Evolutionary conservation across 306 rosid genomes (phyloP), one percentile per base, ranked within the genome.

Genomic region (Begonia masoniana): DNA sequence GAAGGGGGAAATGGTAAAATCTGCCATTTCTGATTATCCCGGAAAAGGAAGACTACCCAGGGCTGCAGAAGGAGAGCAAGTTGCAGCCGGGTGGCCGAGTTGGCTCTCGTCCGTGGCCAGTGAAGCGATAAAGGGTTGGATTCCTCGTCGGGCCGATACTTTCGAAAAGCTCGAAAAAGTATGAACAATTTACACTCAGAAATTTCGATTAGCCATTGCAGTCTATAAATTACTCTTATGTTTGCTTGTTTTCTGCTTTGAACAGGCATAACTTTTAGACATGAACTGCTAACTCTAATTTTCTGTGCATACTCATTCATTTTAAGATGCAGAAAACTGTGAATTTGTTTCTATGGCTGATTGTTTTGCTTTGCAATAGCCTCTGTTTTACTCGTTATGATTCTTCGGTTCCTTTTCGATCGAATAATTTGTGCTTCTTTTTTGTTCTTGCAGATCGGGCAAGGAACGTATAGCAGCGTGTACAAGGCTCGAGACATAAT

Each of bases 31-130:
- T 16, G 69, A 71, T 65, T 57, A 71, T 69, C 84, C 72, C 41
- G 72, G 78, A 43, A 12, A 67, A 21, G 84, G 95, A 65, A 80
- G 78, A 61, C 63, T 89, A 11, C 82, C 95, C 2, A 82, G 69
- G 63, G 87, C 72, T 57, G 50, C 64, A 35, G 78, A 64, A 58
- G 94, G 78, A 43, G 95, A 85, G 75, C 97, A 85, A 59, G 81
- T 82, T 60, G 95, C 94, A 3, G 97, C 97, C 2, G 97, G 97
- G 60, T 89, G 97, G 97, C 97, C 97, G 13, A 68, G 60, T 43
- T 89, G 97, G 97, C 94, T 89, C 15, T 78, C 95, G 60, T 66
- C 86, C 12, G 94, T 78, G 50, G 97, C 97, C 0, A 75, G 82
- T 21, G 97, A 89, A 66, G 95, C 91, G 61, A 72, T 89, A 64